Evolutionary conservation across 2,329 filamentous ascomycete species (phyloP).

Genomic region (Epichloe baconii): DNA sequence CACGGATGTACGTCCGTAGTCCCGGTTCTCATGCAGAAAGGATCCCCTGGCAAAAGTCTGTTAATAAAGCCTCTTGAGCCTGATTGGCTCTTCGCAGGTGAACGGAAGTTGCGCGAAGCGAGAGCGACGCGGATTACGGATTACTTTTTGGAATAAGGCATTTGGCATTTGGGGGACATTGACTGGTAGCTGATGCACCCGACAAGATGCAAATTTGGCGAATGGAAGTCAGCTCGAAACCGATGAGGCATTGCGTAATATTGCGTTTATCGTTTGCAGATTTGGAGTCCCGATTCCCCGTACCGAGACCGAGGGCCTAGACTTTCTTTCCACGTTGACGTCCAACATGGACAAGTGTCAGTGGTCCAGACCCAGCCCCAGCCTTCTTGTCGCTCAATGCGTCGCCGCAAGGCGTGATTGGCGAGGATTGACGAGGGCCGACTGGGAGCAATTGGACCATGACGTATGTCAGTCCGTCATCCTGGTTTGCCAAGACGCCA

Average conservation of each 20-base stretch:
- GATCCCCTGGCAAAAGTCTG: not conserved
- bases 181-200: too few relatives aligned
- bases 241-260: not conserved
- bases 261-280: not conserved
- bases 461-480: slow-evolving; percentile 5
- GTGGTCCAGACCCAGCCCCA: not conserved
- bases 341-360: not conserved
- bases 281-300: too few relatives aligned
- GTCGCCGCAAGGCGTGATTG: slow-evolving; percentile 1
- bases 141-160: too few relatives aligned
- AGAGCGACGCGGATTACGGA: too few relatives aligned
- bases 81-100: not conserved
- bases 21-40: not conserved
- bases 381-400: not conserved
- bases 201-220: too few relatives aligned
- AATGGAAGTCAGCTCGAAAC: too few relatives aligned
- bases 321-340: not conserved
- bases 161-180: too few relatives aligned
- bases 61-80: not conserved
- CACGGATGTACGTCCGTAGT: too few relatives aligned
- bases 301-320: not conserved
- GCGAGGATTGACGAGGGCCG: not conserved
- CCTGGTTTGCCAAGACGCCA: slow-evolving; percentile 3
- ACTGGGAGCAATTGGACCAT: not conserved
- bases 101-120: too few relatives aligned